Percentiles rank a stretch among this genome's conserved stretches.
phyloP scores from a whole-genome alignment of 2,329 filamentous ascomycete species.

The Colletotrichum siamense region DNA sequence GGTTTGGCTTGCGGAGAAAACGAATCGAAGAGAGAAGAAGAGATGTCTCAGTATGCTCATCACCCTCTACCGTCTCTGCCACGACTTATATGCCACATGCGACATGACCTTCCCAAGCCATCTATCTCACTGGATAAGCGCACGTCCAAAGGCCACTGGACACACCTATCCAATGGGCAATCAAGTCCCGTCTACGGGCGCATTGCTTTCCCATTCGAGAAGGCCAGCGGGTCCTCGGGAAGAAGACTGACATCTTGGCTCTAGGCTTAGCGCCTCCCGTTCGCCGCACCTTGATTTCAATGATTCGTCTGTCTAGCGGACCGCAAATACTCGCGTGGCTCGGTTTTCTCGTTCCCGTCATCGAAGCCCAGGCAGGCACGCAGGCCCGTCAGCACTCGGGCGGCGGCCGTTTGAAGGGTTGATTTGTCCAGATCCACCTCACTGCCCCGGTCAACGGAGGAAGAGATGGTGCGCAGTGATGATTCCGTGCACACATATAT shows the following conservation, averaged over 20 bases:
- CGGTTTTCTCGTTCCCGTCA: not conserved
- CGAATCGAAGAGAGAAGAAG: not conserved
- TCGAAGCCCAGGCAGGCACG: not conserved
- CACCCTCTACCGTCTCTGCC: not conserved
- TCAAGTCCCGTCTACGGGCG: not conserved
- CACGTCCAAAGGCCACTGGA: not conserved
- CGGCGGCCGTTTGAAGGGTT: not conserved
- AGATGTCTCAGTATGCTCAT: not conserved
- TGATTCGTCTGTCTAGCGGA: not conserved
- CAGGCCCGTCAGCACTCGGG: not conserved
- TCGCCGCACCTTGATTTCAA: not conserved
- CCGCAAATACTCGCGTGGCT: not conserved
- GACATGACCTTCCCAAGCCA: not conserved
- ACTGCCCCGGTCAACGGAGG: not conserved
- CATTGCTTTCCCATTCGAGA: constrained; percentile 12
- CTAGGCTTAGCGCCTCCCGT: constrained; percentile 3
- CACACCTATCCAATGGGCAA: not conserved
- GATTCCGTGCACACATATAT: not conserved
- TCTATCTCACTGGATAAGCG: not conserved
- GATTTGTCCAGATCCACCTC: not conserved
- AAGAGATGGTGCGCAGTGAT: not conserved
- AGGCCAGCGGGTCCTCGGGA: constrained; percentile 9
- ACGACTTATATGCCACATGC: not conserved
- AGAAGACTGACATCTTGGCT: constrained; percentile 2
- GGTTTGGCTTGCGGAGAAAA: not conserved